Base-by-base conservation (phyloP, 1,284 basidiomycete species). In the Tilletia horrida region DNA sequence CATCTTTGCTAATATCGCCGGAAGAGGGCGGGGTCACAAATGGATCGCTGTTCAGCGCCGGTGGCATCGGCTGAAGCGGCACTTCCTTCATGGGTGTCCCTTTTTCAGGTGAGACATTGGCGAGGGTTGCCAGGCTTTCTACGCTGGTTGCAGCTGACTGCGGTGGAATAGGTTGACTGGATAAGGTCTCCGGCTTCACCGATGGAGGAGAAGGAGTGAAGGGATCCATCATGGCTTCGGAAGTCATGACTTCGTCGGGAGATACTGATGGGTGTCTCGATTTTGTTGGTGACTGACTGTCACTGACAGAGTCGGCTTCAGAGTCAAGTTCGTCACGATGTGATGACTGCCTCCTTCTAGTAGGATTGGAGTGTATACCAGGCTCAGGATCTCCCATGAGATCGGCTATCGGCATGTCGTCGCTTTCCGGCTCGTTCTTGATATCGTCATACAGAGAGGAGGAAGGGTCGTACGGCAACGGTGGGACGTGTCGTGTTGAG, bases 401-500 rank as follows among this genome's bases (percentile, higher is more conserved):
- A 40, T 16, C 55, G 23, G 55, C 55, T 16, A 59, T 59, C 44
- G 44, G 31, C 16, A 25, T 44, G 45, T 50, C 45, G 27, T 64
- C 63, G 44, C 27, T 64, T 25, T 27, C 50, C 27, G 27, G 45
- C 21, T 64, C 63, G 21, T 35, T 64, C 47, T 52, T 42, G 63
- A 64, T 42, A 16, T 55, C 50, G 25, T 50, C 63, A 16, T n/a
- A 59, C 7, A 29, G 35, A 21, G 55, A 18, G 3, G 55, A 31
- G 14, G 55, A 18, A 3, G 9, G 1, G 6, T 16, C 45, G 16
- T 18, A 3, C 7, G 6, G 16, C 7, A 18, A n/a, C 18, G 45
- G 45, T 6, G 16, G 18, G 45, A 6, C 35, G 11, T 6, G 35
- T 11, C 35, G 35, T 40, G 35, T 48, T 23, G 16, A n/a, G 45